Conservation (phyloP, 2,329 filamentous ascomycete genomes). For the Myriosclerotinia scirpicola region DNA sequence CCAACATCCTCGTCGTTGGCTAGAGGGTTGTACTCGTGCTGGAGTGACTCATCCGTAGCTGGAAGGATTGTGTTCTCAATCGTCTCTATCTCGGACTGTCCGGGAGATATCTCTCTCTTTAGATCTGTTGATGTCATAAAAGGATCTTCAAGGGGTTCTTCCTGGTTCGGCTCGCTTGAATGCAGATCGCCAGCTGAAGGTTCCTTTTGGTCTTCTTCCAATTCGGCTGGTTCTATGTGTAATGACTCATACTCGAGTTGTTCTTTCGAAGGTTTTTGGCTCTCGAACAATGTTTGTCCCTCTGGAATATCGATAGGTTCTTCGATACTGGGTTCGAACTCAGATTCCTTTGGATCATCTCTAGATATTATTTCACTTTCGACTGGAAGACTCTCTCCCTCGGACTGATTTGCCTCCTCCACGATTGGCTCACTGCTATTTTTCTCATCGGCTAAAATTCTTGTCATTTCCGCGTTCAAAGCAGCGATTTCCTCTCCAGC, state of each 20-base stretch:
- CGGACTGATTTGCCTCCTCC: not conserved
- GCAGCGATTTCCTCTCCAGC: slow-evolving; percentile 7
- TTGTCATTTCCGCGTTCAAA: slow-evolving; percentile 7
- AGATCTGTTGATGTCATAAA: not conserved
- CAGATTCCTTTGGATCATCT: not conserved
- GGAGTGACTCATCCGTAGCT: not conserved
- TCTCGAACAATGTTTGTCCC: not conserved
- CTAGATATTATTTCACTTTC: not conserved
- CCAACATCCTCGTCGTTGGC: accelerated
- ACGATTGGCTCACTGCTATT: not conserved
- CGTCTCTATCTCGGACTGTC: too few species aligned
- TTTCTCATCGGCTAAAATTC: not conserved
- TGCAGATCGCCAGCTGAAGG: not conserved
- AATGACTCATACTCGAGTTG: not conserved
- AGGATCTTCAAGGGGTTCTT: too few species aligned
- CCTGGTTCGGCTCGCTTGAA: not conserved
- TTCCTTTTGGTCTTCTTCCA: not conserved
- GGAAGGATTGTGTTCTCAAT: accelerated
- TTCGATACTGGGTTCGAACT: not conserved
- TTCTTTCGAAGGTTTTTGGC: not conserved
- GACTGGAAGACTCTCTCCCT: not conserved
- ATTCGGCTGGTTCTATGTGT: not conserved
- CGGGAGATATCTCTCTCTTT: not conserved
- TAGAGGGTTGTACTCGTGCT: accelerated
- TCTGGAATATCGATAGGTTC: not conserved